Conservation (phyloP, 345 rosid species). For the Conringia planisiliqua region DNA sequence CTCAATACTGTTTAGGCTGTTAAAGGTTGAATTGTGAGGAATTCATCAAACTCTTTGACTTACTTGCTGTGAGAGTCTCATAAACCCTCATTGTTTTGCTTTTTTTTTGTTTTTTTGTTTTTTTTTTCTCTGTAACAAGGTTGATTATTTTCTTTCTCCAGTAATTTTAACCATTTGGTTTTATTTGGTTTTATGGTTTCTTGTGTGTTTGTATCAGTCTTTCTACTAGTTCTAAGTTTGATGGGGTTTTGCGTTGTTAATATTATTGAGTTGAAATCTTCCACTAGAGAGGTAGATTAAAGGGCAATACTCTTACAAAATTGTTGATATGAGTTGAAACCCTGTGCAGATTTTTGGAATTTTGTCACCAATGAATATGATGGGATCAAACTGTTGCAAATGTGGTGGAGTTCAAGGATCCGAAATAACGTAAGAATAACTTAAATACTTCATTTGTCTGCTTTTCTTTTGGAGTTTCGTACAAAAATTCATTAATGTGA, state of each 20-base stretch:
- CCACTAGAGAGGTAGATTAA: not conserved
- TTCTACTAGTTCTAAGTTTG: not conserved
- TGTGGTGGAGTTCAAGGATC: not conserved
- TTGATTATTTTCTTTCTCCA: slow-evolving; percentile 3
- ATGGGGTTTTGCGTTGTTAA: not conserved
- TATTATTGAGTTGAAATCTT: not conserved
- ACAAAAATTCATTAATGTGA: not conserved
- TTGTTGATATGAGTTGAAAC: not conserved
- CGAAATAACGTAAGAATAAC: not conserved
- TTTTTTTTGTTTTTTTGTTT: too few relatives aligned
- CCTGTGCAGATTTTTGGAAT: not conserved
- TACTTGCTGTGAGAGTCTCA: too few relatives aligned
- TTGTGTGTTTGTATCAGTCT: not conserved
- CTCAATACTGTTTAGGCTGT: too few relatives aligned
- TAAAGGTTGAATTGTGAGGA: too few relatives aligned
- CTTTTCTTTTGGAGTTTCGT: not conserved
- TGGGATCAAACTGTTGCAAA: slow-evolving; percentile 7
- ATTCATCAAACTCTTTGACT: too few relatives aligned
- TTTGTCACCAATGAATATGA: not conserved
- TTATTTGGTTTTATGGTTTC: not conserved
- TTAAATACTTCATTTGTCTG: not conserved
- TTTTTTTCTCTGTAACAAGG: not conserved
- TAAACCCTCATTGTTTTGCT: too few relatives aligned
- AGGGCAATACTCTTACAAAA: not conserved
- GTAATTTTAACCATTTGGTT: not conserved